phyloP scores from a whole-genome alignment of 2,329 filamentous ascomycete genomes.

The Paraphaeosphaeria sporulosa region DNA sequence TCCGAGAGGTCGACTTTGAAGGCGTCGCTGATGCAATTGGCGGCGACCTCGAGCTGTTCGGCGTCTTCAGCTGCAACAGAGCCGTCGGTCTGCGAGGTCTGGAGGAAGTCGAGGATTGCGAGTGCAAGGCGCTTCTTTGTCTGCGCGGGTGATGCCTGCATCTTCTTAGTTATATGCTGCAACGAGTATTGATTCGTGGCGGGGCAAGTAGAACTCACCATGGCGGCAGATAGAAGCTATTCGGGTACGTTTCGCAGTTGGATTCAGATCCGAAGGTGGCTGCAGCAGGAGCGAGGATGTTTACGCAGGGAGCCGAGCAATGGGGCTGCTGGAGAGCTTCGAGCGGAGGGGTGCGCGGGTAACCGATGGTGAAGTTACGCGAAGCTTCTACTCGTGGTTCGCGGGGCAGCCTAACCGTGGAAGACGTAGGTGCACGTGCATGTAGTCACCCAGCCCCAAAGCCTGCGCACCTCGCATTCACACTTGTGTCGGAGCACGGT shows the following conservation, averaged over 20 bases:
- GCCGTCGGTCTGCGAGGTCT: conserved; percentile 83
- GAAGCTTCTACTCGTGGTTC: not conserved
- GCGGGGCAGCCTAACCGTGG: not conserved
- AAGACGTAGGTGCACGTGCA: too few species aligned
- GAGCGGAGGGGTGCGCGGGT: not conserved
- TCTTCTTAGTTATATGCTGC: conserved; percentile 18
- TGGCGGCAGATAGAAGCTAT: conserved; percentile 28
- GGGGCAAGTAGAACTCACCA: conserved; percentile 34
- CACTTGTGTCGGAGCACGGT: too few species aligned
- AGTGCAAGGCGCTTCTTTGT: conserved; percentile 90
- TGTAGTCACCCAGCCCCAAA: too few species aligned
- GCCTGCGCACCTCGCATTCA: too few species aligned
- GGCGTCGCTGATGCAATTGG: conserved; percentile 91
- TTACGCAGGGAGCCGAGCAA: not conserved
- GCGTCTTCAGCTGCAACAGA: conserved; percentile 87
- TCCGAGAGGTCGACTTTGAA: conserved; percentile 94
- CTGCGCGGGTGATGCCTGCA: conserved; percentile 37
- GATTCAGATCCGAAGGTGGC: not conserved
- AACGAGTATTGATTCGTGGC: conserved; percentile 13
- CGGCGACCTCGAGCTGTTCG: conserved; percentile 92
- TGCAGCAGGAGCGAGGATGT: not conserved
- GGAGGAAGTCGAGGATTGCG: conserved; percentile 95
- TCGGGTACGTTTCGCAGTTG: not conserved
- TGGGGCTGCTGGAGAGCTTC: not conserved
- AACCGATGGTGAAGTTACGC: conserved; percentile 1